These are phyloP conservation scores for Diospyros lotus DNA, from an alignment of 148 eudicot species.

Conservation along the genomic window DNA sequence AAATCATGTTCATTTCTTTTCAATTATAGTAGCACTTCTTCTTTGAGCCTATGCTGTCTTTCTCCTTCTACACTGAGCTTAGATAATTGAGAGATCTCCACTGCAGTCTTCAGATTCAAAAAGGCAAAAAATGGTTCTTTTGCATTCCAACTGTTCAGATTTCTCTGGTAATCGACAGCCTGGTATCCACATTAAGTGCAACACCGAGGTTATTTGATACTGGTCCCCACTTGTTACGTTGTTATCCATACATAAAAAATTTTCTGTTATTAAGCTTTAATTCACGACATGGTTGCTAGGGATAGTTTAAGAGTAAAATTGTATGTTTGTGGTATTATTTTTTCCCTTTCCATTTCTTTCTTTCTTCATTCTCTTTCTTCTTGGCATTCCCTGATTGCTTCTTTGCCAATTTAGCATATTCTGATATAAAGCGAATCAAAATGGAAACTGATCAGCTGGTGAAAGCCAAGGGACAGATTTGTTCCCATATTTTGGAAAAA, in stretches of 20 bases:
- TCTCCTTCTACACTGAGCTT: no score
- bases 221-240: not conserved
- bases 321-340: not conserved
- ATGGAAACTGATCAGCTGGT: constrained; percentile 58
- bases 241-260: not conserved
- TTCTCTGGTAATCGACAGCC: not conserved
- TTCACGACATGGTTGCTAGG: not conserved
- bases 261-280: not conserved
- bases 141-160: no score
- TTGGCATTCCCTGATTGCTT: not conserved
- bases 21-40: no score
- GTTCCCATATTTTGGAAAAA: constrained; percentile 66
- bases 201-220: not conserved
- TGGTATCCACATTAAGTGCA: not conserved
- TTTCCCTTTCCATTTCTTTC: no score
- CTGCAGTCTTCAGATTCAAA: no score
- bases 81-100: no score
- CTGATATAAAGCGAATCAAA: constrained; percentile 44
- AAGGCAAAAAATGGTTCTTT: no score
- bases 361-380: not conserved
- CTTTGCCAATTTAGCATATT: constrained; percentile 42
- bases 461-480: constrained; percentile 51
- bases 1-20: no score
- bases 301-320: not conserved
- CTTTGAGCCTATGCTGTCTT: no score